Base-by-base conservation (phyloP, 306 rosid species). In the Ziziphus jujuba region DNA sequence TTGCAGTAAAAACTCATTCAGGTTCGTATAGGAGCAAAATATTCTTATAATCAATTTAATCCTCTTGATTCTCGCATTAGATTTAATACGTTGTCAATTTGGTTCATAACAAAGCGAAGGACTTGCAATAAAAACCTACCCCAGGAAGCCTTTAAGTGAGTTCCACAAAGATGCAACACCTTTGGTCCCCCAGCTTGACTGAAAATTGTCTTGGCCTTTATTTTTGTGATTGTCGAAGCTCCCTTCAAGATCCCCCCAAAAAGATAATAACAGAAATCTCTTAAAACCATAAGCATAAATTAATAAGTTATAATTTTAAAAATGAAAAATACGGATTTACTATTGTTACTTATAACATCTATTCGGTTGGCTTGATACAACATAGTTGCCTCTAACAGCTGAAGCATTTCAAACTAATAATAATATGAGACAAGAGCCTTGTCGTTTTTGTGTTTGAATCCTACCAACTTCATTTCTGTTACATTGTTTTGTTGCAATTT, bases 131-230 rank as follows among this genome's bases (percentile, higher is more conserved):
- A 49, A 56, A 74, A 75, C 55, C 33, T 88, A 93, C 99, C 99
- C 79, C 65, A 90, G 25, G 75, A 88, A 62, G 56, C 77, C 72
- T 73, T 80, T 84, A 65, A 90, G 72, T 50, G 92, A 86, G 63
- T 71, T 70, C 90, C 97, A 90, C 5, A 85, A 53, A 31, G 90
- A 79, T 35, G 64, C 48, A 65, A 7, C 64, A 49, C 52, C 69
- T 70, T 80, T 56, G 21, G 16, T 61, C 48, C 73, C 81, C 74
- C 69, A 63, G 58, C 71, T 79, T 22, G 90, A 73, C 34, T 36
- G 13, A 55, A 56, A 66, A 25, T 61, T 74, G 74, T 65, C 48
- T 12, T 70, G 48, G 72, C 66, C 59, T 68, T 64, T 74, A 71
- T 28, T 65, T 57, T 43, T 50, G 73, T 33, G 71, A 61, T 69